phyloP scores from a whole-genome alignment of 352 stramenopile genomes.

The Proteromonas lacertae region DNA sequence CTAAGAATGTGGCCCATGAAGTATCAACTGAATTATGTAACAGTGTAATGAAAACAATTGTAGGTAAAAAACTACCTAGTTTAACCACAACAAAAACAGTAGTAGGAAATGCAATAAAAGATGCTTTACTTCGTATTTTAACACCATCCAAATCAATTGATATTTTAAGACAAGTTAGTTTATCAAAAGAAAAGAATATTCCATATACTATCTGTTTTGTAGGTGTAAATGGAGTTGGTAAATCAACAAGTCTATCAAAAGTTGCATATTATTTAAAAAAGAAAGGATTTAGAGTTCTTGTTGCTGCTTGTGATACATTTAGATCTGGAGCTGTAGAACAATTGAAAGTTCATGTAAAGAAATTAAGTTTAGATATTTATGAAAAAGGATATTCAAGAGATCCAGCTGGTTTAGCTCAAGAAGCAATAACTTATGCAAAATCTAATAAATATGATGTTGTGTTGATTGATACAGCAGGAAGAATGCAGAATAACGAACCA shows the following conservation, averaged over 20 bases:
- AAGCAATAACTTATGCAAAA: constrained; percentile 65
- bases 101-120: constrained; percentile 66
- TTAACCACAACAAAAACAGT: constrained; percentile 56
- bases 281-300: constrained; percentile 63
- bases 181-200: constrained; percentile 30
- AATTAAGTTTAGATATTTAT: constrained; percentile 74
- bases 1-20: constrained; percentile 82
- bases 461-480: constrained; percentile 83
- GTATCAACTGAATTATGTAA: constrained; percentile 69
- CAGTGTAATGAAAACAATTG: constrained; percentile 55
- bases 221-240: constrained; percentile 90
- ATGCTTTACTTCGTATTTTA: constrained; percentile 61
- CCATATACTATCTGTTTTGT: constrained; percentile 94
- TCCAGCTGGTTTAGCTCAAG: constrained; percentile 58
- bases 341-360: constrained; percentile 76
- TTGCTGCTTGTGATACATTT: constrained; percentile 93
- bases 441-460: constrained; percentile 66
- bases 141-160: constrained; percentile 73
- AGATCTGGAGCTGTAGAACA: constrained; percentile 89
- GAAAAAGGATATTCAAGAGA: constrained; percentile 83
- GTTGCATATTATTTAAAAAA: constrained; percentile 94
- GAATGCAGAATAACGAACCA: constrained; percentile 96
- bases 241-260: constrained; percentile 91
- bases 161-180: constrained; percentile 57
- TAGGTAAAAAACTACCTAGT: constrained; percentile 67